Evolutionary conservation across 169 alveolate species (phyloP), one percentile per base, ranked within the genome.

Genomic region (Cryptosporidium parvum): DNA sequence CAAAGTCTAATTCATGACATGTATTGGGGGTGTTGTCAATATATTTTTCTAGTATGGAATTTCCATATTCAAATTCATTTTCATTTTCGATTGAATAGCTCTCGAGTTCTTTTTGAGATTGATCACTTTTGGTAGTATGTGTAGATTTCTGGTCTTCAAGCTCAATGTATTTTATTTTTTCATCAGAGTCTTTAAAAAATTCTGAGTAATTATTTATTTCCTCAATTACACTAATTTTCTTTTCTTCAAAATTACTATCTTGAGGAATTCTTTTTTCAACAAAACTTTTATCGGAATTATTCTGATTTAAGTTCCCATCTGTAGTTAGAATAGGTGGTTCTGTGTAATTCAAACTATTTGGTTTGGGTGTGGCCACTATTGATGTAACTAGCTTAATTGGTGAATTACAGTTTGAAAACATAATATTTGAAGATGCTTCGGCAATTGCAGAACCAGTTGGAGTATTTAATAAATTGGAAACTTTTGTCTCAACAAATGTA

Each of bases 401-500:
- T n/a, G 86, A 73, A 31, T 73, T 73, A 33, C 71, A 53, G 16
- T 72, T 61, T 6, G 86, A 53, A 37, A 67, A 16, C n/a, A 33
- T 29, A 21, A 70, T 33, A 44, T 58, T 80, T 44, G 89, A 62
- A 44, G 68, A 61, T 48, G 89, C 51, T 65, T 80, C 69, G n/a
- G 73, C 51, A n/a, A 62, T 31, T 45, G 80, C 37, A 37, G 68
- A 68, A 14, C 89, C 89, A 23, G 4, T 23, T 18, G 61, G 70
- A 26, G 80, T 62, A 37, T 80, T 59, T 9, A 80, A 16, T n/a
- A 61, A 35, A 67, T 67, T 80, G 12, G 89, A 62, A n/a, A 80
- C 44, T 42, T 42, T 80, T 21, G 89, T 62, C 51, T 80, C 89
- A 16, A 80, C 35, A 39, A 80, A 52, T 44, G 89, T 80, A 37